phyloP scores from a whole-genome alignment of 139 green algal genomes.

The Astrephomene gubernaculifera region DNA sequence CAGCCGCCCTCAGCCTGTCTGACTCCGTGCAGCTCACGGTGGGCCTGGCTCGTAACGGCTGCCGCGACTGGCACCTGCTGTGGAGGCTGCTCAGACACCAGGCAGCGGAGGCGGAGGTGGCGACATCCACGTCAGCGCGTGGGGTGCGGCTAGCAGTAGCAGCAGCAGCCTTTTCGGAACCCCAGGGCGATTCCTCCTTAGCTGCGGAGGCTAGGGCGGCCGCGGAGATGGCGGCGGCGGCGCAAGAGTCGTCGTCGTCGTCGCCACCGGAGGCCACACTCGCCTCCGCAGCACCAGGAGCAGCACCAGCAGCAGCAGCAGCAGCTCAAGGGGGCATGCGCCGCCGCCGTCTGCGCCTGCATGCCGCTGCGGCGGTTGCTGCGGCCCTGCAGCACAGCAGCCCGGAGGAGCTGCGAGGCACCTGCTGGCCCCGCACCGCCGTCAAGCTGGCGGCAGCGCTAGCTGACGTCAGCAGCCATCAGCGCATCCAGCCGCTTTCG shows the following conservation, averaged over 20 bases:
- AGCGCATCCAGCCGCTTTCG: neutral
- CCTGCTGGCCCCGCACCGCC: conserved; percentile 12
- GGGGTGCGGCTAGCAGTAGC: no score
- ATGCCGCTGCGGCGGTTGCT: neutral
- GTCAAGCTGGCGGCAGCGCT: neutral
- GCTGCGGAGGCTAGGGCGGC: no score
- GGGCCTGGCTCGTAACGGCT: neutral
- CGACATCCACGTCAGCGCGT: no score
- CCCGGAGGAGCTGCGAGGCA: neutral
- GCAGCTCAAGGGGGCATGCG: no score
- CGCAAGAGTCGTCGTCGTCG: neutral
- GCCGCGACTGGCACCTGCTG: conserved; percentile 10
- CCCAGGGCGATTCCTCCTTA: no score
- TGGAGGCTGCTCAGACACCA: neutral
- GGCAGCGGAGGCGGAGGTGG: neutral
- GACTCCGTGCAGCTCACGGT: neutral
- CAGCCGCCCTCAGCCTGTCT: neutral
- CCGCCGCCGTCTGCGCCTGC: neutral
- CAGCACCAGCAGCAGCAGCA: no score
- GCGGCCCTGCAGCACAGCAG: neutral
- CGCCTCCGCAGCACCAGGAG: no score
- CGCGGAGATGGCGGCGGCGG: neutral
- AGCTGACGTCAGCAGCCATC: neutral
- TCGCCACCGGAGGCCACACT: no score
- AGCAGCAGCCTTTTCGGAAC: no score